These are phyloP conservation scores for Pseudocercospora crystallina DNA, from an alignment of 2,329 filamentous ascomycete species.

Conservation along the genomic window DNA sequence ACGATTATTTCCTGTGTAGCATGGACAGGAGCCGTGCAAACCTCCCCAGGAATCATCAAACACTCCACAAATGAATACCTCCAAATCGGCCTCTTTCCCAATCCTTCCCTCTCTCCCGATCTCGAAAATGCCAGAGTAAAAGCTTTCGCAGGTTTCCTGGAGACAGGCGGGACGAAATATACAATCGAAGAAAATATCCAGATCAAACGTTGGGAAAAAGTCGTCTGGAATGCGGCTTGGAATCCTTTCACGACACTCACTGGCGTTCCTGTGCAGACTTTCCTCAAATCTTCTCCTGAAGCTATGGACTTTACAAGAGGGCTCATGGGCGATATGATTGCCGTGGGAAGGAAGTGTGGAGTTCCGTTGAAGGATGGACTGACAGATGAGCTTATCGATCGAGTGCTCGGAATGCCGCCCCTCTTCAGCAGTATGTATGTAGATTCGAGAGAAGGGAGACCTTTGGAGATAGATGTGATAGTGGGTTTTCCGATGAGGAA, in stretches of 20 bases:
- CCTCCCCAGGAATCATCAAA: slow-evolving; percentile 48
- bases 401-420: slow-evolving; percentile 40
- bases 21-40: slow-evolving; percentile 56
- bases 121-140: slow-evolving; percentile 43
- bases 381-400: slow-evolving; percentile 40
- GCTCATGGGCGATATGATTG: slow-evolving; percentile 47
- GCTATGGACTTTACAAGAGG: slow-evolving; percentile 40
- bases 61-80: slow-evolving; percentile 57
- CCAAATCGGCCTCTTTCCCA: slow-evolving; percentile 56
- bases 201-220: slow-evolving; percentile 59
- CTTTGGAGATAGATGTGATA: slow-evolving; percentile 51
- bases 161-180: slow-evolving; percentile 46
- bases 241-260: slow-evolving; percentile 55
- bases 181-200: slow-evolving; percentile 56
- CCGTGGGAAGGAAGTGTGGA: slow-evolving; percentile 40
- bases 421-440: slow-evolving; percentile 49
- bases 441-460: slow-evolving; percentile 42
- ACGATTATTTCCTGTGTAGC: slow-evolving; percentile 58
- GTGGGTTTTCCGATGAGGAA: slow-evolving; percentile 44
- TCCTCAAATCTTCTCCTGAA: slow-evolving; percentile 43
- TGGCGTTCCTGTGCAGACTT: slow-evolving; percentile 42
- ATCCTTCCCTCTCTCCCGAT: slow-evolving; percentile 28
- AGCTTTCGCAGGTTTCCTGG: slow-evolving; percentile 45
- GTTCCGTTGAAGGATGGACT: slow-evolving; percentile 41
- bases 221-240: slow-evolving; percentile 62